Percentiles rank a stretch among this genome's conserved stretches.
These are phyloP conservation scores for Malassezia psittaci DNA, from an alignment of 1,284 basidiomycete species.

Conservation along the genomic window DNA sequence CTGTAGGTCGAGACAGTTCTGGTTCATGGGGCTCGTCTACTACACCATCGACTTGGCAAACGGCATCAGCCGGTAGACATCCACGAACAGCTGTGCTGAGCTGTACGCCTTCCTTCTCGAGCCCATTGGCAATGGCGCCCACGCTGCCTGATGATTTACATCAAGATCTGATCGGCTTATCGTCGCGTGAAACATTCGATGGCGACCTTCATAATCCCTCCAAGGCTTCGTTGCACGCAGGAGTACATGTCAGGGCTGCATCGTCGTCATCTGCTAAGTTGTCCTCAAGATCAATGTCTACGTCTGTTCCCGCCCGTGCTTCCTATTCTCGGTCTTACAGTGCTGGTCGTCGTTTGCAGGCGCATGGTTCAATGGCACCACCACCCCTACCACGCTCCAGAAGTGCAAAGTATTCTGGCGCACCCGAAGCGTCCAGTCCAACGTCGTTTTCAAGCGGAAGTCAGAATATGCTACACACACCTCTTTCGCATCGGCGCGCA, in stretches of 20 bases:
- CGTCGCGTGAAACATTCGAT: no score
- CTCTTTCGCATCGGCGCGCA: constrained; percentile 29
- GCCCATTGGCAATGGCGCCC: constrained; percentile 39
- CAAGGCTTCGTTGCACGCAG: neutral
- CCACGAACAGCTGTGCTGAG: neutral
- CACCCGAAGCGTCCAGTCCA: constrained; percentile 4
- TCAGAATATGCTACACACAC: neutral
- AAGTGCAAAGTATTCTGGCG: neutral
- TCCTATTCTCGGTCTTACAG: neutral
- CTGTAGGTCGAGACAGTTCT: neutral
- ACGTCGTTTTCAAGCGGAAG: neutral
- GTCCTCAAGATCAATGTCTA: neutral
- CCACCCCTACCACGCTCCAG: constrained; percentile 4
- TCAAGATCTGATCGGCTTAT: neutral
- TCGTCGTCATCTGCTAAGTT: neutral
- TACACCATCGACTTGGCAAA: neutral
- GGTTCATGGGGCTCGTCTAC: neutral
- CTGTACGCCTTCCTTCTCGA: constrained; percentile 40
- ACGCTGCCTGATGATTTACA: constrained; percentile 33
- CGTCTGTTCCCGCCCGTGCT: neutral
- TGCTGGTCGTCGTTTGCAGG: neutral
- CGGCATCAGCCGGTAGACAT: neutral
- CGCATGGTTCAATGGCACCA: constrained; percentile 16
- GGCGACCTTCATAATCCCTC: no score
- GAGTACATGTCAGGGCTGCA: neutral